Evolutionary conservation across 805 yeast genomes (phyloP).

Genomic region (Starmerella khaoyaiensis): DNA sequence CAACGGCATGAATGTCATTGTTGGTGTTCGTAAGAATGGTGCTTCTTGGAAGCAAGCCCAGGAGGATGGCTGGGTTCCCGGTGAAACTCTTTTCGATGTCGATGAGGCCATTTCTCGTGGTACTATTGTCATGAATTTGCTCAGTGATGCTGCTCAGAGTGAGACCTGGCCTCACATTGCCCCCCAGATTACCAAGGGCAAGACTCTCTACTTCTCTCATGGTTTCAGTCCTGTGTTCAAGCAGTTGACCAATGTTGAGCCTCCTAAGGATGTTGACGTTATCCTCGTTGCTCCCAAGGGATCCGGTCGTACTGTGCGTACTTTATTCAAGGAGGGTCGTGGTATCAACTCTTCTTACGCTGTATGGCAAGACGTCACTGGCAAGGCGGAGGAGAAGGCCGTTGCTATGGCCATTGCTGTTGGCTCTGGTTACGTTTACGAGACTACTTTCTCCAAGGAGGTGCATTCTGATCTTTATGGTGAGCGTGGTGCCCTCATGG

Average conservation of each 20-base stretch:
- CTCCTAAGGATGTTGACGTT: slow-evolving; percentile 90
- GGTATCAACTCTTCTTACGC: slow-evolving; percentile 99
- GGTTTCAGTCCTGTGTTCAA: slow-evolving; percentile 99
- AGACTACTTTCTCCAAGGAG: slow-evolving; percentile 98
- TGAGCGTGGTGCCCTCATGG: slow-evolving; percentile 99
- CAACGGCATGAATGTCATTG: slow-evolving; percentile 92
- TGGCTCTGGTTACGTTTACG: slow-evolving; percentile 99
- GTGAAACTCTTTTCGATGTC: slow-evolving; percentile 92
- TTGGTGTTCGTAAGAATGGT: slow-evolving; percentile 98
- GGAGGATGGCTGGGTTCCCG: slow-evolving; percentile 99
- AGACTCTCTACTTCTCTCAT: slow-evolving; percentile 97
- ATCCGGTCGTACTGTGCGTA: slow-evolving; percentile 99
- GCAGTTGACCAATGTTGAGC: slow-evolving; percentile 89
- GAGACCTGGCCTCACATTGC: slow-evolving; percentile 86
- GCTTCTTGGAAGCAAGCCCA: slow-evolving; percentile 99
- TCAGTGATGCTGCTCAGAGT: slow-evolving; percentile 98
- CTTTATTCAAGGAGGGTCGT: slow-evolving; percentile 99
- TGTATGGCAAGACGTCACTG: slow-evolving; percentile 98
- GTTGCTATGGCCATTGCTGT: slow-evolving; percentile 97
- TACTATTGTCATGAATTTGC: slow-evolving; percentile 91
- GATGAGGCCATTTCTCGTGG: slow-evolving; percentile 86
- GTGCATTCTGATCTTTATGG: slow-evolving; percentile 98
- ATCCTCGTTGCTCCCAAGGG: slow-evolving; percentile 99
- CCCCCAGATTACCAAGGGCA: slow-evolving; percentile 90
- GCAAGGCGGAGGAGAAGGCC: slow-evolving; percentile 98